Conservation (phyloP, 345 rosid species). For the Excoecaria agallocha region DNA sequence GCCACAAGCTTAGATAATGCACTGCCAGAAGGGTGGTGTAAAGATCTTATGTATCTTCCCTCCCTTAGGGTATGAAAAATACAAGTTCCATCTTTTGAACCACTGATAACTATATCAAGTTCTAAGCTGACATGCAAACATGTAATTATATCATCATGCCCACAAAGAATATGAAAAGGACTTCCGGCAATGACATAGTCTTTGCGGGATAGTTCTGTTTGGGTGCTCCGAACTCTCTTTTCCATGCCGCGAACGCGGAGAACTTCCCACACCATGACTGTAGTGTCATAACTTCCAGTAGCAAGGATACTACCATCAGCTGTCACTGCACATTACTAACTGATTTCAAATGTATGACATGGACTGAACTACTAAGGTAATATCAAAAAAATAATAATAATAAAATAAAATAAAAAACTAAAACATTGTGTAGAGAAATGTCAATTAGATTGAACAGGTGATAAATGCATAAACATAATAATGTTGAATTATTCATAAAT, state of each 20-base stretch:
- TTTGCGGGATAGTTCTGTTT: slow-evolving; percentile 56
- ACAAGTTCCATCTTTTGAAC: slow-evolving; percentile 97
- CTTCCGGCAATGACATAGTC: slow-evolving; percentile 72
- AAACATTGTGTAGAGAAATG: background rate
- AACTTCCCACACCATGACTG: slow-evolving; percentile 95
- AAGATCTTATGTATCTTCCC: slow-evolving; percentile 88
- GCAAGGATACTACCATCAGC: slow-evolving; percentile 84
- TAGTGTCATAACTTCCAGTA: slow-evolving; percentile 95
- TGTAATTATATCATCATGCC: slow-evolving; percentile 92
- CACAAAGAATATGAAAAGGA: slow-evolving; percentile 91
- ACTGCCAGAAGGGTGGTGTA: slow-evolving; percentile 78
- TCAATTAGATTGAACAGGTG: slow-evolving; percentile 11
- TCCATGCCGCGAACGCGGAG: slow-evolving; percentile 54
- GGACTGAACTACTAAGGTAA: background rate
- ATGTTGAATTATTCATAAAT: background rate
- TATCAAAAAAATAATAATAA: too few species aligned
- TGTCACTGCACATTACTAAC: slow-evolving; percentile 57
- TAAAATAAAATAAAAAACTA: background rate
- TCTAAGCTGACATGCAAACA: slow-evolving; percentile 78
- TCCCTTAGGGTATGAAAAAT: slow-evolving; percentile 82
- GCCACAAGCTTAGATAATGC: slow-evolving; percentile 84
- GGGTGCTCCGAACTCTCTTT: slow-evolving; percentile 55
- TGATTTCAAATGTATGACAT: background rate
- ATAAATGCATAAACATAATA: background rate
- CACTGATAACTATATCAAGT: slow-evolving; percentile 93